Evolutionary conservation across 2,329 filamentous ascomycete genomes (phyloP).

Genomic region (Torrubiellomyces zombiae): DNA sequence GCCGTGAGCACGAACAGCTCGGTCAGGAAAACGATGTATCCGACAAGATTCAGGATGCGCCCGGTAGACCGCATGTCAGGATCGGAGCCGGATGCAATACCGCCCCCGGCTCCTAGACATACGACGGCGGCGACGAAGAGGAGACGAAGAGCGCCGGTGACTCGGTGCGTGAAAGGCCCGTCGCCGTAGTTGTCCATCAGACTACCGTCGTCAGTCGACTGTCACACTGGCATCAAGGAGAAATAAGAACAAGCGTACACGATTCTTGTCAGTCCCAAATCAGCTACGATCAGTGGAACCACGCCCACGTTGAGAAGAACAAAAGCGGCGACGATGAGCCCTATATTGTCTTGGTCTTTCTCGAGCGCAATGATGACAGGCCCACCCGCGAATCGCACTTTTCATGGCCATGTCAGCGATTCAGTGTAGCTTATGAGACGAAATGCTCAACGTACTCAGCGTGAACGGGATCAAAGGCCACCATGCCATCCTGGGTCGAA

Average conservation of each 20-base stretch:
- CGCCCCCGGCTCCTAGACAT: constrained; percentile 8
- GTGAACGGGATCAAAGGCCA: constrained; percentile 11
- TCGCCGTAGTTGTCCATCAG: constrained; percentile 9
- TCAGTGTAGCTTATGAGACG: background rate
- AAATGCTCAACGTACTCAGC: constrained; percentile 6
- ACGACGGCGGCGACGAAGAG: constrained; percentile 5
- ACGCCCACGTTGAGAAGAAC: constrained; percentile 14
- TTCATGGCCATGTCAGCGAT: background rate
- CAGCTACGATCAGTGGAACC: constrained; percentile 11
- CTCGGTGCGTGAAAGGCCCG: constrained; percentile 6
- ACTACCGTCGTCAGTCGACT: too few species aligned
- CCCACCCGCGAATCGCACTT: constrained; percentile 13
- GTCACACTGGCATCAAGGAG: background rate
- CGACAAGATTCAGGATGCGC: constrained; percentile 7
- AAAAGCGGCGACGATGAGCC: constrained; percentile 10
- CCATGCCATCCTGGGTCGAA: constrained; percentile 12
- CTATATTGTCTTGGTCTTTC: constrained; percentile 6
- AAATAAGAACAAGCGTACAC: constrained; percentile 6
- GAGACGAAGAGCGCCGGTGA: constrained; percentile 6
- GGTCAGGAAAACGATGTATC: constrained; percentile 9
- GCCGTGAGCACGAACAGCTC: constrained; percentile 6
- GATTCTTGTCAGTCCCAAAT: constrained; percentile 11
- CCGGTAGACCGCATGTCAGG: constrained; percentile 1
- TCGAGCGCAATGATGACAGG: constrained; percentile 11
- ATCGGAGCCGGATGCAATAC: constrained; percentile 5